A percentile compares a stretch with the other conserved stretches of the same genome.
These are phyloP conservation scores for Cymodocea nodosa DNA, from an alignment of 116 monocot species.

Conservation along the genomic window DNA sequence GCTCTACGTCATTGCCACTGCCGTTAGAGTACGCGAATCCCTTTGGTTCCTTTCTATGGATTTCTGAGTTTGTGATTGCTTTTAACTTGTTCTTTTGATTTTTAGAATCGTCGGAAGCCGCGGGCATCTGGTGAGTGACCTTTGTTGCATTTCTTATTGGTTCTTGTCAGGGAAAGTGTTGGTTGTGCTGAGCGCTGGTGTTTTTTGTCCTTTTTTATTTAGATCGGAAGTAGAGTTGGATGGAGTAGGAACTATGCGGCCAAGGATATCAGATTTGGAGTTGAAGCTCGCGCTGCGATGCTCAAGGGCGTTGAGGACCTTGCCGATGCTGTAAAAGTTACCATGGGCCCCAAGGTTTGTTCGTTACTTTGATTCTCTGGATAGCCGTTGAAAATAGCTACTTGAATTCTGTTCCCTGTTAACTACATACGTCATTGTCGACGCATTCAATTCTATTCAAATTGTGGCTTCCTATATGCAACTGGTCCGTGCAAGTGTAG, in stretches of 20 bases:
- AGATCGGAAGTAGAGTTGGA: slow-evolving; percentile 58
- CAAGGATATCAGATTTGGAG: slow-evolving; percentile 22
- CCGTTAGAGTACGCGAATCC: not conserved
- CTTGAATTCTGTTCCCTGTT: no score
- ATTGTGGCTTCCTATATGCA: no score
- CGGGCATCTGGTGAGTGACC: not conserved
- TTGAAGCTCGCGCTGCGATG: slow-evolving; percentile 24
- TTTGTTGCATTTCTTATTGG: not conserved
- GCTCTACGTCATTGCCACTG: not conserved
- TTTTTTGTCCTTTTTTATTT: not conserved
- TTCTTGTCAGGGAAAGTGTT: not conserved
- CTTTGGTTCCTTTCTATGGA: not conserved
- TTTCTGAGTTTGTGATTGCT: not conserved
- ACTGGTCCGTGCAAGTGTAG: no score
- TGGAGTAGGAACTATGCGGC: slow-evolving; percentile 76
- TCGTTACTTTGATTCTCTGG: not conserved
- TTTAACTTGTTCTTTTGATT: not conserved
- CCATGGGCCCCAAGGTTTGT: slow-evolving; percentile 34
- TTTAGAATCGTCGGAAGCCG: slow-evolving; percentile 18
- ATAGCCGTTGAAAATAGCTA: not conserved
- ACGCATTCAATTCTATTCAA: no score
- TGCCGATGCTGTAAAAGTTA: slow-evolving; percentile 26
- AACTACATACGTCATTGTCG: no score
- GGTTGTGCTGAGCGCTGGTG: not conserved
- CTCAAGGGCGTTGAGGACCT: slow-evolving; percentile 27